Evolutionary conservation across 2,329 filamentous ascomycete species (phyloP), one percentile per base, ranked within the genome.

Genomic region (Diplocarpon rosae): DNA sequence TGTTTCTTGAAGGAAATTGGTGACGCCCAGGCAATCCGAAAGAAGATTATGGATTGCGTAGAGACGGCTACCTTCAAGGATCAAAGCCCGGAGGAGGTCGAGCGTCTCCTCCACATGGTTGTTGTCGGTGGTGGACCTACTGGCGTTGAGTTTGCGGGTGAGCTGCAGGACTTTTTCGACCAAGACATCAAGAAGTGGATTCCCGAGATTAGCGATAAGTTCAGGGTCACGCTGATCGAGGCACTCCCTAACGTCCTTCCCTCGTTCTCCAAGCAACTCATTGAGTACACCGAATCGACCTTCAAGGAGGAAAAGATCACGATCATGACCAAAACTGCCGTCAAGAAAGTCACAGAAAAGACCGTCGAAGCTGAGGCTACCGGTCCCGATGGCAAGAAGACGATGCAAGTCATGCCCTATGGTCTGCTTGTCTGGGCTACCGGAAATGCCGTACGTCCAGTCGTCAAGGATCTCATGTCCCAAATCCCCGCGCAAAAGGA

Each of bases 21-120:
- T 54, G 93, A 98, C 65, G 92, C 92, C 46, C 92, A 98, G 69
- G 78, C 79, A 62, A 98, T 98, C 63, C 87, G 92, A 62, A 95
- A 90, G 75, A 88, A 87, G 68, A 95, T 98, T 68, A 98, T 98
- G 92, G 92, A 98, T 71, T 98, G 92, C 65, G 89, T 95, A 57
- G 92, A 98, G 71, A 95, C 90, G 30, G 92, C 92, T 42, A 90
- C 87, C 51, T 95, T 98, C 82, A 96, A 96, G 77, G 90, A 88
- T 62, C 92, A 98, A 70, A 73, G 77, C 31, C 70, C 76, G 13
- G 86, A 92, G 55, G 93, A 98, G 69, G 72, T 94, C 62, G 83
- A 93, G 71, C 87, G 92, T 56, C 79, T 98, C 59, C 76, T 98
- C 64, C 90, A 96, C 75, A 96, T 96, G 89, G 92, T 98, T 44